Conservation (phyloP, 257 asterid species). For the Nicotiana obtusifolia region DNA sequence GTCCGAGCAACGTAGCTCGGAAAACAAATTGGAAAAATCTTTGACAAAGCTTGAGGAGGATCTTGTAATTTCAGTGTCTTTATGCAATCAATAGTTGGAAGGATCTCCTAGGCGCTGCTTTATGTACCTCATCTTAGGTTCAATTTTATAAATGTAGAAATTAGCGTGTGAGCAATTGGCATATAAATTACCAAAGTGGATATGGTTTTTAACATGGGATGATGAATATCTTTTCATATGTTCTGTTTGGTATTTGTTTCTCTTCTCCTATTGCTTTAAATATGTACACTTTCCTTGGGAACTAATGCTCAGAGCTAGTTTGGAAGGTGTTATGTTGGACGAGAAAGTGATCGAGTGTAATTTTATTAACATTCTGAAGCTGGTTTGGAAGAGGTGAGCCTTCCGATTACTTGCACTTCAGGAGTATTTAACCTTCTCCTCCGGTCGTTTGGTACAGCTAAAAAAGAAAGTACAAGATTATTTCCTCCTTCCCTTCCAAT, state of each 20-base stretch:
- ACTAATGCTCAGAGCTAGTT: neutral
- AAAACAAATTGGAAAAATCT: neutral
- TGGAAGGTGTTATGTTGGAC: neutral
- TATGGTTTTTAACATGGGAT: neutral
- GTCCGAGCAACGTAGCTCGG: too few species aligned
- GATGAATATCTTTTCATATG: neutral
- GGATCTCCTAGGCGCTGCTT: neutral
- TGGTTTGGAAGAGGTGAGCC: neutral
- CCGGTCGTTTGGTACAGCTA: neutral
- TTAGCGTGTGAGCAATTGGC: neutral
- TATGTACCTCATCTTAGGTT: neutral
- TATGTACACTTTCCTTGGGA: neutral
- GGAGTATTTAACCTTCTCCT: neutral
- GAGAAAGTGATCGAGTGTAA: too few species aligned
- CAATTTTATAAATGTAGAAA: neutral
- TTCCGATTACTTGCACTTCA: neutral
- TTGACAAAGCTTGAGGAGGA: neutral
- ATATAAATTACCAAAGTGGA: neutral
- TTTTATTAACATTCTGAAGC: neutral
- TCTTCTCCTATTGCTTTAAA: neutral
- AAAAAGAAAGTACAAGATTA: neutral
- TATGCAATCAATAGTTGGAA: neutral
- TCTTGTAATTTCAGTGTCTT: neutral
- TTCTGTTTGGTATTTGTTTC: neutral
- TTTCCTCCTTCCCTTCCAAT: neutral